Evolutionary conservation across 139 green algal species (phyloP), one percentile per base, ranked within the genome.

Genomic region (Asterochloris erici): DNA sequence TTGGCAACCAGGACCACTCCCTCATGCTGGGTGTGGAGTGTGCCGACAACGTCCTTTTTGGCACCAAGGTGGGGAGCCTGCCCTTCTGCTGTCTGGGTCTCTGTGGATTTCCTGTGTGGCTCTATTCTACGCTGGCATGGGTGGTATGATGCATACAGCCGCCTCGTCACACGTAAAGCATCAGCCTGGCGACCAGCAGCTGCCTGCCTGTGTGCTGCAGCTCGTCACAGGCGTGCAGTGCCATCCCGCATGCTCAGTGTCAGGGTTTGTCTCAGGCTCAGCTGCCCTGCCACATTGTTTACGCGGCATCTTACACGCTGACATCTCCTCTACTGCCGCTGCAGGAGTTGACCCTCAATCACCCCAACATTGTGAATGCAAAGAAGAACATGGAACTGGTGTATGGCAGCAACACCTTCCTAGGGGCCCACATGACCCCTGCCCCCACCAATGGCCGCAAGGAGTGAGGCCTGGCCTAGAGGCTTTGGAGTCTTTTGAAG

Each of bases 21-120:
- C 81, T 96, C 66, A 96, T 97, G 93, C 92, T 97, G 73, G 95
- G 95, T n/a, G 94, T 97, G 38, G 95, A 98, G 91, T 90, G 86
- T 47, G 93, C 88, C 12, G 95, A 98, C 91, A 97, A 96, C 88
- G 92, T 97, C 61, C 86, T 97, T 73, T 93, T 93, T 81, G 94
- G 93, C 74, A 86, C 84, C 38, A 84, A 84, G 84, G 84, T 84
- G 23, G 14, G 21, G 73, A 17, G n/a, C 10, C 26, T 63, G 73
- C 66, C 23, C 24, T 79, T 63, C 28, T 26, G 16, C 74, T 79
- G 4, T 24, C 66, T 71, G 66, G 21, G 66, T 24, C 66, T 24
- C 17, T 24, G 19, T 71, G 66, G 19, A 9, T 71, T n/a, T 71
- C 19, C 66, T 71, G 19, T 71, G 4, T 71, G 21, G 17, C 66